Evolutionary conservation across 768 basidiomycete genomes (phyloP).

Genomic region (Mrakia hoshinonis): DNA sequence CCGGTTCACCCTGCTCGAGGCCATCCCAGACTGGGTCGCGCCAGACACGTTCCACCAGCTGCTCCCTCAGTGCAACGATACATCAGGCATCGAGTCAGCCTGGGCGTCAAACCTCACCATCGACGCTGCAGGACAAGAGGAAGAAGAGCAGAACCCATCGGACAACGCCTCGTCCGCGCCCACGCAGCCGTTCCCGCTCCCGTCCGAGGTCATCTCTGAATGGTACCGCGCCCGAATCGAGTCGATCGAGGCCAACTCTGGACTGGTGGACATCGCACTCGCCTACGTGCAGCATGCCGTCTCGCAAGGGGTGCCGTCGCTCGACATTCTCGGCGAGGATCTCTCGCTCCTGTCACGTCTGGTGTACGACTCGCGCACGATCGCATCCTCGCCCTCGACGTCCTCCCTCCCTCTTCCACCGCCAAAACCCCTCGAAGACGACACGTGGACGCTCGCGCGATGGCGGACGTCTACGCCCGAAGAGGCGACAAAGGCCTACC

Average conservation of each 20-base stretch:
- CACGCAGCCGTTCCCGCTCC: slow-evolving; percentile 42
- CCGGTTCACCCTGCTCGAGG: slow-evolving; percentile 61
- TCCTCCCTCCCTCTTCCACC: slow-evolving; percentile 34
- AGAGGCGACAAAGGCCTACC: slow-evolving; percentile 64
- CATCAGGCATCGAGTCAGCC: slow-evolving; percentile 45
- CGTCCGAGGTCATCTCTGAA: slow-evolving; percentile 49
- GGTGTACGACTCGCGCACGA: slow-evolving; percentile 59
- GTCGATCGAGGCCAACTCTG: slow-evolving; percentile 54
- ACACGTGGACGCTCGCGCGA: slow-evolving; percentile 62
- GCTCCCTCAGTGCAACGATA: slow-evolving; percentile 55
- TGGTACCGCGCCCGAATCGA: slow-evolving; percentile 72
- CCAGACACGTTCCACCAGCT: slow-evolving; percentile 56
- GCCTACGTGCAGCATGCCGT: slow-evolving; percentile 76
- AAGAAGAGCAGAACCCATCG: slow-evolving; percentile 14
- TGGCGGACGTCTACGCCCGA: slow-evolving; percentile 65
- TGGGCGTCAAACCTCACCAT: slow-evolving; percentile 12
- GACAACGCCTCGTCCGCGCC: neutral
- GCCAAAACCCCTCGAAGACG: slow-evolving; percentile 45
- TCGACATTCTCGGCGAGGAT: slow-evolving; percentile 86
- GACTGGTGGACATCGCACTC: slow-evolving; percentile 70
- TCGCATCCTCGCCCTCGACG: slow-evolving; percentile 7
- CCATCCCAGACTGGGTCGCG: slow-evolving; percentile 63
- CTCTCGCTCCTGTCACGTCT: slow-evolving; percentile 75
- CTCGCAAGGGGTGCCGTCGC: slow-evolving; percentile 61
- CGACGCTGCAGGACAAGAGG: slow-evolving; percentile 19